Base-by-base conservation (phyloP, 176 grass and related monocot genomes). In the Phoenix roebelenii region DNA sequence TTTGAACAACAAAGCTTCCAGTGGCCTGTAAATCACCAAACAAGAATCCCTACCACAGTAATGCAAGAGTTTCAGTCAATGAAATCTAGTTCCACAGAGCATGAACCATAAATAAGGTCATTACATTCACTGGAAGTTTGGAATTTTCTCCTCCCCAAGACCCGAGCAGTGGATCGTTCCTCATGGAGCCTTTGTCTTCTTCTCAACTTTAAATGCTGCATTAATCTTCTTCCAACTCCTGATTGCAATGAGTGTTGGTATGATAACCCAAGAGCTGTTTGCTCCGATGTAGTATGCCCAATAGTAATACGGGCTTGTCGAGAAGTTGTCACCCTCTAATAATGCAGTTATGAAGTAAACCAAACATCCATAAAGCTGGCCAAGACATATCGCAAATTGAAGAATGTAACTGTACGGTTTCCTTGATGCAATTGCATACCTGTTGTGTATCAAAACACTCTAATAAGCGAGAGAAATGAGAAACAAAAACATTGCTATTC, bases 281-380 rank as follows among this genome's bases (percentile, higher is more conserved):
- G 78, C 78, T 1, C 72, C 75, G n/a, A 90, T 67, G 65, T 87
- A 96, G 64, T 96, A 96, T 26, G 77, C 77, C 86, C 83, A 95
- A 54, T 82, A 95, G 63, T 87, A 79, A 72, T 82, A 85, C 2
- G 75, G 67, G 18, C 84, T 82, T 44, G 28, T 16, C 15, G 86
- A 72, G 64, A 96, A 87, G 71, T 95, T 85, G 77, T 84, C 85
- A 19, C 91, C 91, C 39, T 96, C 82, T 28, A 90, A 71, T 50
- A 79, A 90, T 16, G 91, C 80, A 0, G 86, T 96, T 48, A 81
- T 86, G 74, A 90, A 96, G 70, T 96, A 96, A 25, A 82, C 75
- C 2, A 96, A 17, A 61, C 83, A 87, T 24, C 91, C 86, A 4
- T 90, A 87, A 19, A 90, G 80, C 65, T 96, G 86, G 0, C 83